Base-by-base conservation (phyloP, 176 grass and related monocot species). In the Eleusine indica region DNA sequence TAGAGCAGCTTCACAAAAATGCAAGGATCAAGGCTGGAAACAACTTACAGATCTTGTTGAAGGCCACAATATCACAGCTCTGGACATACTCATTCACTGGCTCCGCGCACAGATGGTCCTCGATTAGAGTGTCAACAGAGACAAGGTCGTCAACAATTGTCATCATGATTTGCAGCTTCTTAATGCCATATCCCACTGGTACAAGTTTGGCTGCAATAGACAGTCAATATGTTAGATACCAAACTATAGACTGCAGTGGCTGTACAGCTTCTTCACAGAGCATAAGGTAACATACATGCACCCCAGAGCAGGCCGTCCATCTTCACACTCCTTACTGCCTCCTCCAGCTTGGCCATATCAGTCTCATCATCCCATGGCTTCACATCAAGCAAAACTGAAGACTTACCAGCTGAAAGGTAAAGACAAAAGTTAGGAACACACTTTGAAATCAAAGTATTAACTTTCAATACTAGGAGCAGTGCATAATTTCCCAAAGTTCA, bases 141-240 rank as follows among this genome's bases (percentile, higher is more conserved):
- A 99, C 96, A 14, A 96, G 90, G 8, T 99, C 96, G 70, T 99
- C 96, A 8, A 99, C 71, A 29, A 99, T 99, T 41, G 91, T 96
- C 96, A 99, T 92, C 93, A 99, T 99, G 81, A 99, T 99, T 62
- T 96, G 93, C 68, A 99, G 21, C 84, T 99, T 99, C 87, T 99
- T 99, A 60, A 99, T 96, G 44, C 96, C 96, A 79, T 99, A 99
- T 10, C 96, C 96, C 78, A 99, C 96, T 1, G 96, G 85, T 38
- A 87, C 94, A 80, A 99, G 86, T 54, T 99, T 96, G 78, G 96
- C 96, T 98, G 89, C 81, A 87, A 6, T 9, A 63, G 16, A 6
- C 51, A 8, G 22, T 16, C 5, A 15, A 30, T 32, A 78, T 2
- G 4, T 77, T 9, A 87, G 16, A 37, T 63, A 82, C 22, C 14